phyloP scores from a whole-genome alignment of 1,284 basidiomycete genomes.

The Cryptococcus deneoformans region DNA sequence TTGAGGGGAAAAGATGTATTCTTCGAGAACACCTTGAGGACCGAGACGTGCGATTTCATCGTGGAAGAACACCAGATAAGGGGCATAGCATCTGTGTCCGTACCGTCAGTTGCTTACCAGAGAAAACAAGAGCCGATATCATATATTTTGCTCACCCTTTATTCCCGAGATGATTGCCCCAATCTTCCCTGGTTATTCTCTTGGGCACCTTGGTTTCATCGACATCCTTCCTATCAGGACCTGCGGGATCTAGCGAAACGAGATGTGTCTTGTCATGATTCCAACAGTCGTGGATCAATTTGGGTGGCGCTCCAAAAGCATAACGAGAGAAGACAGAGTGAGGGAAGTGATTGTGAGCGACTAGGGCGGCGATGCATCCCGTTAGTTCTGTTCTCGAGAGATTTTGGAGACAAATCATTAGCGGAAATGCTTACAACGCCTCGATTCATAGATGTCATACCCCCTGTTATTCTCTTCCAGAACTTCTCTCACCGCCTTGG shows the following conservation, averaged over 20 bases:
- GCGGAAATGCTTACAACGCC: conserved; percentile 26
- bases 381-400: background rate
- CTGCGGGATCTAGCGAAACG: conserved; percentile 53
- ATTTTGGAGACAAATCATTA: background rate
- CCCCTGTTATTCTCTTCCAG: conserved; percentile 58
- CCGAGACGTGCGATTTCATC: conserved; percentile 54
- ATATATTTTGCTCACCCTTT: conserved; percentile 50
- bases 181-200: conserved; percentile 52
- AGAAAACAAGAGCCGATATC: background rate
- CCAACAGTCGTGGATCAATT: conserved; percentile 54
- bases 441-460: conserved; percentile 58
- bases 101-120: background rate
- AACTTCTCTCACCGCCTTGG: conserved; percentile 53
- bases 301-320: conserved; percentile 59
- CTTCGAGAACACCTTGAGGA: conserved; percentile 52
- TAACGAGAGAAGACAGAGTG: conserved; percentile 58
- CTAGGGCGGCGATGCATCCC: conserved; percentile 9
- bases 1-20: conserved; percentile 57
- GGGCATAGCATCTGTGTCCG: conserved; percentile 53
- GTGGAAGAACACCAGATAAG: conserved; percentile 60
- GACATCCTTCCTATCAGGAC: conserved; percentile 31
- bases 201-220: conserved; percentile 18
- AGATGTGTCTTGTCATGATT: conserved; percentile 39
- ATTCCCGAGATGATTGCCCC: conserved; percentile 58
- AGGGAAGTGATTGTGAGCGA: conserved; percentile 60